These are phyloP conservation scores for Chloranthus sessilifolius DNA, from an alignment of 164 flowering plant species.

Conservation along the genomic window DNA sequence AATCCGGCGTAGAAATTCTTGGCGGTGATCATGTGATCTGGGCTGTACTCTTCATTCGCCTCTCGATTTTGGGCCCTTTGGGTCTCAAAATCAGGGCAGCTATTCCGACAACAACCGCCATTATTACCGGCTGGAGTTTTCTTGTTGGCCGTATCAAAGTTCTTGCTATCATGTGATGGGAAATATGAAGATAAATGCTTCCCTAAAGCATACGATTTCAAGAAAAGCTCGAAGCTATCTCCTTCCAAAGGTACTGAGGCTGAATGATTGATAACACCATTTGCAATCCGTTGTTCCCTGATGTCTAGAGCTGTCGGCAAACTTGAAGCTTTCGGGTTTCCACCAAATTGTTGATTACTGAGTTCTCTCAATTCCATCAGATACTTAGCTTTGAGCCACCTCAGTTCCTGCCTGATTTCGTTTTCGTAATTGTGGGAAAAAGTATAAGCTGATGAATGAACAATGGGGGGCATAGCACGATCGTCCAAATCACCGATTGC, in stretches of 20 bases:
- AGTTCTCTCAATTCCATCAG: constrained; percentile 60
- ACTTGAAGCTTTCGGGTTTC: constrained; percentile 17
- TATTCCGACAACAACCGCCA: constrained; percentile 5
- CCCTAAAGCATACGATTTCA: constrained; percentile 15
- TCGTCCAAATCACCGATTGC: not conserved
- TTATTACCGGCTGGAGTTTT: not conserved
- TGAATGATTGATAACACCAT: constrained; percentile 6
- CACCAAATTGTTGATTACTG: constrained; percentile 39
- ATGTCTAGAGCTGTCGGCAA: constrained; percentile 5
- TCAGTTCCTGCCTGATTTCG: constrained; percentile 62
- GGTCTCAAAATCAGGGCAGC: constrained; percentile 17
- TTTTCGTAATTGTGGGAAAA: constrained; percentile 42
- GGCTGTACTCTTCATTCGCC: constrained; percentile 24
- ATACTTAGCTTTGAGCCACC: constrained; percentile 84
- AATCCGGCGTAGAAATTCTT: constrained; percentile 45
- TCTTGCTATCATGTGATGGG: constrained; percentile 3
- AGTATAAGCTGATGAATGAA: constrained; percentile 13
- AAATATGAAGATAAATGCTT: constrained; percentile 18
- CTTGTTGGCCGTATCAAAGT: not conserved
- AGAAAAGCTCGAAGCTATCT: constrained; percentile 13
- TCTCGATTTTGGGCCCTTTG: constrained; percentile 22
- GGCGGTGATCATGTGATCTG: constrained; percentile 43
- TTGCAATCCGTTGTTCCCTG: constrained; percentile 8
- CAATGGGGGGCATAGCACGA: constrained; percentile 3
- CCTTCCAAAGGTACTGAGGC: constrained; percentile 9